phyloP scores from a whole-genome alignment of 352 stramenopile species.

The Phytopythium delawarense region DNA sequence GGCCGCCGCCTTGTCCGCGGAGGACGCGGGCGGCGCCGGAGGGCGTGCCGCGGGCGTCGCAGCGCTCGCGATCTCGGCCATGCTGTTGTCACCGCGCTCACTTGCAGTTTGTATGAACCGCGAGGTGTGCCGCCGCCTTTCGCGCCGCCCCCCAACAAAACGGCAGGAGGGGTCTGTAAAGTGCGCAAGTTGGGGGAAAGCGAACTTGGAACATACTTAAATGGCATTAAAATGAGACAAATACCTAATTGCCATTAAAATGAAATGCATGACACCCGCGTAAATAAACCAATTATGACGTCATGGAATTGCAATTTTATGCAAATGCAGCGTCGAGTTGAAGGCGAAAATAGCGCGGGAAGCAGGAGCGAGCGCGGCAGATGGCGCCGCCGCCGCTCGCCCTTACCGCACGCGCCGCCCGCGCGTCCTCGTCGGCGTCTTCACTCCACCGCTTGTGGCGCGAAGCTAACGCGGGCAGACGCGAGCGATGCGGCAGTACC shows the following conservation, averaged over 20 bases:
- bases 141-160: not conserved
- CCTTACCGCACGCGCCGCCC: not conserved
- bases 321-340: not conserved
- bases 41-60: not conserved
- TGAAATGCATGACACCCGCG: not conserved
- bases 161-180: not conserved
- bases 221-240: not conserved
- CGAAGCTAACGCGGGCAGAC: no score
- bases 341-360: not conserved
- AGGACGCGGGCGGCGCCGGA: not conserved
- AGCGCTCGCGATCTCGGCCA: constrained; percentile 6
- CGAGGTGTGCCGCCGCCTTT: not conserved
- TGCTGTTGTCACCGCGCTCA: not conserved
- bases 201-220: not conserved
- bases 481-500: constrained; percentile 27
- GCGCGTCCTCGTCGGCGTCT: not conserved
- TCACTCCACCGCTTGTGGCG: not conserved
- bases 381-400: not conserved
- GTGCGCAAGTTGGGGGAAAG: not conserved
- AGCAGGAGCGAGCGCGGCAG: not conserved
- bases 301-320: not conserved
- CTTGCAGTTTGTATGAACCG: not conserved
- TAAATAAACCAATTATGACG: not conserved
- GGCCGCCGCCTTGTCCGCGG: constrained; percentile 9
- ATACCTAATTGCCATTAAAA: not conserved